Conservation (phyloP, 257 asterid genomes). For the Gentiana macrophylla region DNA sequence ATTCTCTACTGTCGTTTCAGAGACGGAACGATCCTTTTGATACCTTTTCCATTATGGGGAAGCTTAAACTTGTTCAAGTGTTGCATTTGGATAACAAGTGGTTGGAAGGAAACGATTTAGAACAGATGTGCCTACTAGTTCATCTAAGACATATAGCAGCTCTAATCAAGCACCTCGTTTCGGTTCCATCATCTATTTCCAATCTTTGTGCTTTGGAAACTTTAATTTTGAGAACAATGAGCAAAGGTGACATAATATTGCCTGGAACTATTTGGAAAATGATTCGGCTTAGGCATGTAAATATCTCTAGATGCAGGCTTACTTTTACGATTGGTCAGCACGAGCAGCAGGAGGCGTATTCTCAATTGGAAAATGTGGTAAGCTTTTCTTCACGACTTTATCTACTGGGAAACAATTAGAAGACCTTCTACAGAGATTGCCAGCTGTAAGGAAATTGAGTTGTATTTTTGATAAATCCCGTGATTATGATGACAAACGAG, state of each 20-base stretch:
- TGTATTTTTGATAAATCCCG: neutral
- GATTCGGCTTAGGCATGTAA: constrained; percentile 9
- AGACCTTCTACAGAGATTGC: constrained; percentile 4
- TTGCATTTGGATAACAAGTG: constrained; percentile 7
- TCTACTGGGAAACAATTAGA: neutral
- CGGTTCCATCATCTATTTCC: constrained; percentile 3
- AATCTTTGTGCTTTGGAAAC: constrained; percentile 7
- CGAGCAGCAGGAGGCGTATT: no score
- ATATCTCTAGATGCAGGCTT: neutral
- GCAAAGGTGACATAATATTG: neutral
- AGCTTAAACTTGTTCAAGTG: constrained; percentile 7
- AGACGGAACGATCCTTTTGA: neutral
- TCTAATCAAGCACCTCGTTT: neutral
- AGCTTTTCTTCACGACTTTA: constrained; percentile 2
- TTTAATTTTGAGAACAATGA: neutral
- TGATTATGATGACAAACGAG: neutral
- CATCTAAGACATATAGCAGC: constrained; percentile 13
- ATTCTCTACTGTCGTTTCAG: neutral
- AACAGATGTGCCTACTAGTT: neutral
- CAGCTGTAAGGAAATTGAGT: constrained; percentile 5
- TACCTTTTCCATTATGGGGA: neutral
- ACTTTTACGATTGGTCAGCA: neutral
- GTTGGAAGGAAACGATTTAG: neutral
- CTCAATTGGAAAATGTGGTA: constrained; percentile 1
- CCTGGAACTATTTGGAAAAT: constrained; percentile 7